These are phyloP conservation scores for Lanzia echinophila DNA, from an alignment of 2,329 filamentous ascomycete species.

Conservation along the genomic window DNA sequence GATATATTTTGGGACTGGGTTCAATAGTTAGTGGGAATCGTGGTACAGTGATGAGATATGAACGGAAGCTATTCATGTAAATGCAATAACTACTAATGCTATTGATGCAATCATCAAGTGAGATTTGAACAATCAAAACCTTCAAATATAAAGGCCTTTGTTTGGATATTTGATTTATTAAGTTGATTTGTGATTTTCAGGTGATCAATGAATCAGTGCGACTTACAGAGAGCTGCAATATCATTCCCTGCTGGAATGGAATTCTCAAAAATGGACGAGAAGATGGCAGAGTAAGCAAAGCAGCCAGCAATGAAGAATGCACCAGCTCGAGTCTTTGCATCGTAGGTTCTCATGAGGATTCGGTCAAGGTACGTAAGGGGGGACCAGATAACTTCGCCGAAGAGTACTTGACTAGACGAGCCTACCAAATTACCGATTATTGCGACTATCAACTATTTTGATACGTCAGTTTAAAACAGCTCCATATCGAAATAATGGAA, in stretches of 20 bases:
- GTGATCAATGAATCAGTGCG: too few relatives aligned
- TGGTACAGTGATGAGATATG: too few relatives aligned
- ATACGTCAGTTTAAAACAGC: background rate
- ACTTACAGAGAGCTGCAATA: constrained; percentile 29
- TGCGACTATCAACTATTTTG: constrained; percentile 27
- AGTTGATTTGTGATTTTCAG: too few relatives aligned
- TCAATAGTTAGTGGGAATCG: too few relatives aligned
- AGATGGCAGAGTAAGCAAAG: constrained; percentile 38
- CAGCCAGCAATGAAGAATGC: constrained; percentile 37
- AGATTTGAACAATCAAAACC: too few relatives aligned
- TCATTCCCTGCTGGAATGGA: constrained; percentile 36
- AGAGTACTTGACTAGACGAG: constrained; percentile 28
- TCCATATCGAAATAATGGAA: background rate
- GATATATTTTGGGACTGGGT: constrained; percentile 34
- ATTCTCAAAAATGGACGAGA: constrained; percentile 39
- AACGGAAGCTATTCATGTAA: background rate
- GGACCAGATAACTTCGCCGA: constrained; percentile 33
- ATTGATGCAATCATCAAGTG: too few relatives aligned
- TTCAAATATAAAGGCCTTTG: too few relatives aligned
- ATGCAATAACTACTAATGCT: too few relatives aligned
- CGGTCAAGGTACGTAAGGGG: constrained; percentile 33
- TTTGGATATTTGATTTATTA: too few relatives aligned
- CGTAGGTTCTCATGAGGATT: constrained; percentile 32
- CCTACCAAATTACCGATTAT: constrained; percentile 37
- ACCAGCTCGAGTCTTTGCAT: constrained; percentile 32